Base-by-base conservation (phyloP, 768 basidiomycete species). In the Hericium erinaceus region DNA sequence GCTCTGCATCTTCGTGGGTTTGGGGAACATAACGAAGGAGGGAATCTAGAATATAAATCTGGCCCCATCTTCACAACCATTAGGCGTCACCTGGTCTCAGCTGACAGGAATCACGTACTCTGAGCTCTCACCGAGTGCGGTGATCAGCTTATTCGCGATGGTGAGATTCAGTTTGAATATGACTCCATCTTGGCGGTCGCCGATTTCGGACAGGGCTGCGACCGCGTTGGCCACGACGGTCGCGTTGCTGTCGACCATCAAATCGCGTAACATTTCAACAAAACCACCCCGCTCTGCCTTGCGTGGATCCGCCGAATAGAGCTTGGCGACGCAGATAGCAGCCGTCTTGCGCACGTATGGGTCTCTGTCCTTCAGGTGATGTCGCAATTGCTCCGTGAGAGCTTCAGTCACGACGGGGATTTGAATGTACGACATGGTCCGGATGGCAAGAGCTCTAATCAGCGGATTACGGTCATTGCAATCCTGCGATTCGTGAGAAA, bases 331-430 rank as follows among this genome's bases (percentile, higher is more conserved):
- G 65, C 93, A 97, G 26, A 98, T 94, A 1, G 95, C 95, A 18
- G 95, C 94, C 4, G 97, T 99, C 75, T 99, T 99, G 60, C 97
- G 87, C 15, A 99, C 97, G 70, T 99, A 99, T 18, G 97, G 94
- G 70, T 99, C 95, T 15, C 85, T 79, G 69, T 99, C 97, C 66
- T 92, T 90, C 46, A 98, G 77, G 61, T 89, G 90, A 69, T 97
- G 93, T 59, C 92, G 83, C 33, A 99, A 76, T 54, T 94, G 95
- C 58, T 98, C 97, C 44, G 85, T 76, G 39, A 99, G 78, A 1
- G 90, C 81, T 57, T 91, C 87, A 12, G 87, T 86, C 60, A 98
- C 92, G 52, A 85, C 77, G 9, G 94, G 89, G 22, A 97, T 87
- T 39, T 94, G 92, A 65, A 99, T 98, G 68, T 97, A 98, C 7